Percentiles rank a stretch among this genome's conserved stretches.
Conservation (phyloP, 805 yeast species). For the Torulaspora indica region DNA sequence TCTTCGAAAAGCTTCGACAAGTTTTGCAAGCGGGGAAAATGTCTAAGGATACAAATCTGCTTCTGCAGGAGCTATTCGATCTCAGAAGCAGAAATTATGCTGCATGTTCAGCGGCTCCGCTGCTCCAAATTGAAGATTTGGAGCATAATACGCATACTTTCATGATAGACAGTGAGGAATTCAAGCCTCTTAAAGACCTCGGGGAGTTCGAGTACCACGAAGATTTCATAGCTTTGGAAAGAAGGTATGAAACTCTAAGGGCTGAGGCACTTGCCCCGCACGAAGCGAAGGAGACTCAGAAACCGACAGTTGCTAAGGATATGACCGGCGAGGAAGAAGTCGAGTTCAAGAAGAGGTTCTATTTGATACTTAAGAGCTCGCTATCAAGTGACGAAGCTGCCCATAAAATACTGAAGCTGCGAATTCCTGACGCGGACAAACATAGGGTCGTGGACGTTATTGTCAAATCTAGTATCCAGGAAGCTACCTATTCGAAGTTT, state of each 20-base stretch:
- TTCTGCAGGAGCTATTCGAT: conserved; percentile 50
- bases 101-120: conserved; percentile 15
- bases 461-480: conserved; percentile 77
- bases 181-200: conserved; percentile 2
- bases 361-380: conserved; percentile 80
- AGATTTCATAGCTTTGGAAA: conserved; percentile 13
- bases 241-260: conserved; percentile 8
- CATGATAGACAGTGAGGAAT: conserved; percentile 13
- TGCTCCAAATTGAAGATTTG: background rate
- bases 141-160: conserved; percentile 14
- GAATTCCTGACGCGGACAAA: conserved; percentile 42
- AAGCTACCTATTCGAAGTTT: conserved; percentile 77
- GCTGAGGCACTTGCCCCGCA: conserved; percentile 8
- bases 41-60: conserved; percentile 40
- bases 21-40: conserved; percentile 48
- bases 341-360: conserved; percentile 69
- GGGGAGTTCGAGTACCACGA: conserved; percentile 14
- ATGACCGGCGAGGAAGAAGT: conserved; percentile 61
- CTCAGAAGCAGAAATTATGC: conserved; percentile 43
- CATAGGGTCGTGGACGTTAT: conserved; percentile 63
- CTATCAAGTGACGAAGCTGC: conserved; percentile 91
- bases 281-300: conserved; percentile 17
- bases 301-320: conserved; percentile 47
- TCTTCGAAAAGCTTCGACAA: conserved; percentile 57
- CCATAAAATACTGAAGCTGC: conserved; percentile 65